Conservation (phyloP, 495 filamentous ascomycete species). For the Letharia columbiana region DNA sequence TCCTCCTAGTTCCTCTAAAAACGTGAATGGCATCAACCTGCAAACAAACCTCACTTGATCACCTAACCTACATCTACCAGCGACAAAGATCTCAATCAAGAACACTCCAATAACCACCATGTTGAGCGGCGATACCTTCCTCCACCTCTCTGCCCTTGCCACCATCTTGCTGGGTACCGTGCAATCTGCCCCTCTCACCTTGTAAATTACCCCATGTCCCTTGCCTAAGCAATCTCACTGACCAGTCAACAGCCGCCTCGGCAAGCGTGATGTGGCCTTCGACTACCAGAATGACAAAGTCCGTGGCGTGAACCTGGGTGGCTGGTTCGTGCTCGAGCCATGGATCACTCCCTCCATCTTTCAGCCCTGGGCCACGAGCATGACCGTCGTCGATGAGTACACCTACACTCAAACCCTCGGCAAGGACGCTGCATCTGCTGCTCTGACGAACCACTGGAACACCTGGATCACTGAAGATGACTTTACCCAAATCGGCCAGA, state of each 20-base stretch:
- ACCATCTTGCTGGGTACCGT: constrained; percentile 32
- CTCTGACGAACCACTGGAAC: constrained; percentile 49
- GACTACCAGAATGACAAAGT: constrained; percentile 33
- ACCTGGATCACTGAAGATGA: constrained; percentile 59
- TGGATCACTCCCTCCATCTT: constrained; percentile 64
- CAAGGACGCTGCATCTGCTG: constrained; percentile 37
- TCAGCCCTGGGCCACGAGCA: constrained; percentile 32
- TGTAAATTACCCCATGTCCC: constrained; percentile 28
- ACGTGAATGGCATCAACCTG: constrained; percentile 11
- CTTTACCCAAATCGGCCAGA: constrained; percentile 54
- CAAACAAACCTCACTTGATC: not conserved
- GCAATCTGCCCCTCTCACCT: constrained; percentile 29
- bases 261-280: constrained; percentile 33
- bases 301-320: constrained; percentile 41
- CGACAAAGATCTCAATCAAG: not conserved
- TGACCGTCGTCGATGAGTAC: constrained; percentile 55
- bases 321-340: constrained; percentile 46
- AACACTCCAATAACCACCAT: constrained; percentile 22
- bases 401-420: constrained; percentile 47
- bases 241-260: constrained; percentile 29
- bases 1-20: not conserved
- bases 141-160: constrained; percentile 33
- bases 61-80: constrained; percentile 4
- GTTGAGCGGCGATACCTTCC: constrained; percentile 32
- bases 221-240: not conserved